Evolutionary conservation across 2,329 filamentous ascomycete genomes (phyloP), one percentile per base, ranked within the genome.

Genomic region (Phaeosphaeriaceae sp.): DNA sequence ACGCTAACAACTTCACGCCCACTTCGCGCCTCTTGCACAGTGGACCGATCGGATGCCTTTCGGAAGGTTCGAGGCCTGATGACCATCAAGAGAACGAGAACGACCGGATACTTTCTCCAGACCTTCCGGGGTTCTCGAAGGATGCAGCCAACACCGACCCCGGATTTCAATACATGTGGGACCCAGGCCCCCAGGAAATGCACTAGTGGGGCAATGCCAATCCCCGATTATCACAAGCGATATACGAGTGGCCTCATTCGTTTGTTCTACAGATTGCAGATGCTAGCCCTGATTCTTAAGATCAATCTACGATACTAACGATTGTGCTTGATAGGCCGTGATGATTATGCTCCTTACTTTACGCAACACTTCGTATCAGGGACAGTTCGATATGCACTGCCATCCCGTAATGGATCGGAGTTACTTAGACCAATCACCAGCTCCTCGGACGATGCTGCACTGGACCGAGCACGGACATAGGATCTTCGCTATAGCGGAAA

Each of bases 111-210:
- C 46, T 7, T 27, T 27, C 24, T 48, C 46, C n/a, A 31, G 22
- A 11, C 22, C 40, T 31, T 21, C 33, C 31, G 41, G 57, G 42
- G 22, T 60, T 62, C 47, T 58, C 31, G 54, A 60, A 62, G 54
- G 44, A 47, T 53, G 53, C 54, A 60, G 55, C n/a, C 51, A 53
- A 49, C 52, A 54, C 50, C 50, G 54, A 56, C 53, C 60, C 63
- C 49, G 52, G 59, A 61, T 60, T 49, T 44, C 48, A 33, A 58
- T 33, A 53, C 59, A 69, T 70, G 70, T 73, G 70, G 70, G 68
- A 69, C 63, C 61, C 42, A 57, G 55, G 62, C 36, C 36, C 17
- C 36, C 36, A 40, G 36, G 56, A 62, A 54, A 5, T 64, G 57
- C 61, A 48, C 62, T 65, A 63, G 68, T 72, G 68, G 70, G 66